phyloP scores from a whole-genome alignment of 2,329 filamentous ascomycete genomes.

The Aulographum hederae region DNA sequence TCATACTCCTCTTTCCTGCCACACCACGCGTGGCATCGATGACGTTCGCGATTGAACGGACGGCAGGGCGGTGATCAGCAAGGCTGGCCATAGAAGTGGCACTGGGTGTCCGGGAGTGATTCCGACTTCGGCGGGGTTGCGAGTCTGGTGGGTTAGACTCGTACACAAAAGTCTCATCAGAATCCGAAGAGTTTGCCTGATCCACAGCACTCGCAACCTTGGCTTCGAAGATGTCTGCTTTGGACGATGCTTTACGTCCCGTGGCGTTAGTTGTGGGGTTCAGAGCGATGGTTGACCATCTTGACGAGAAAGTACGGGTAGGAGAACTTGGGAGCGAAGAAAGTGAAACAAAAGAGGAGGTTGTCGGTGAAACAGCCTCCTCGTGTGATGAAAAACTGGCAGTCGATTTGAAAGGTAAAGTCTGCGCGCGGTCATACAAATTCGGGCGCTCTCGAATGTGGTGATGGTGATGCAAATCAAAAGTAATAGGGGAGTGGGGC shows the following conservation, averaged over 20 bases:
- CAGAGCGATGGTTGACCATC: conserved; percentile 5
- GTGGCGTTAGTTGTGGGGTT: conserved; percentile 12
- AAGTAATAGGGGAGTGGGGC: conserved; percentile 18
- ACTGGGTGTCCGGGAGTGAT: conserved; percentile 88
- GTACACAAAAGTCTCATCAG: conserved; percentile 96
- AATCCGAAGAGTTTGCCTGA: conserved; percentile 90
- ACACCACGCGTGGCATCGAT: conserved; percentile 46
- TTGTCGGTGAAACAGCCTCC: too few species aligned
- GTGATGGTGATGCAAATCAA: conserved; percentile 10
- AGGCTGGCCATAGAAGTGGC: conserved; percentile 65
- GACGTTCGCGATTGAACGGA: conserved; percentile 42
- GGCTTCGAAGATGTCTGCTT: conserved; percentile 95
- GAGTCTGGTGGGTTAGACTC: conserved; percentile 75
- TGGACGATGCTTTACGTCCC: conserved; percentile 54
- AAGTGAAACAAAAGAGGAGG: too few species aligned
- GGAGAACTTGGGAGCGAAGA: not conserved
- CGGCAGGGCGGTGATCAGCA: conserved; percentile 32
- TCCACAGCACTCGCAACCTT: conserved; percentile 93
- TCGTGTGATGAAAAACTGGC: too few species aligned
- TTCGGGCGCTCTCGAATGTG: conserved; percentile 9
- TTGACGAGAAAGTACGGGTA: conserved; percentile 5
- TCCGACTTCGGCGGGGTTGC: conserved; percentile 46
- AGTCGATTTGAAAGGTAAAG: too few species aligned
- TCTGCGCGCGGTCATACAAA: conserved; percentile 4
- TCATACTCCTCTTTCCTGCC: conserved; percentile 81